Evolutionary conservation across 2,329 filamentous ascomycete genomes (phyloP).

Genomic region (Arthrobotrys conoides): DNA sequence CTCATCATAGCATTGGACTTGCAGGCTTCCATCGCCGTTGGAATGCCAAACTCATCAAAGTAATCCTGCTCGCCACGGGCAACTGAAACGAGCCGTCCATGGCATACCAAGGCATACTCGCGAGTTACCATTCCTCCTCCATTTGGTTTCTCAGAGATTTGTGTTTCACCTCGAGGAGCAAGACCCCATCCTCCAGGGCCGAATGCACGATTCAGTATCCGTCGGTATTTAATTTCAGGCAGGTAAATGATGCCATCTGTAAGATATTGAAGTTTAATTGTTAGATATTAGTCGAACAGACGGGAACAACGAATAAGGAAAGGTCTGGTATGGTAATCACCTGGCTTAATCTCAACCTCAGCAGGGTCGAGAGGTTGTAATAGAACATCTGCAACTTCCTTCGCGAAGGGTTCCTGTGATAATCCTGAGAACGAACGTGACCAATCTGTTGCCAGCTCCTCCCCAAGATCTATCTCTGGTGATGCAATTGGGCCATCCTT

Average conservation of each 20-base stretch:
- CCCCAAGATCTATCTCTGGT: slow-evolving; percentile 35
- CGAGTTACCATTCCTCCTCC: slow-evolving; percentile 76
- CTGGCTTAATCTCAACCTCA: slow-evolving; percentile 94
- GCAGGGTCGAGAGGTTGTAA: slow-evolving; percentile 76
- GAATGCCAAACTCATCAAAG: slow-evolving; percentile 89
- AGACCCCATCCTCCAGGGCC: slow-evolving; percentile 96
- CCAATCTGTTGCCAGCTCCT: slow-evolving; percentile 76
- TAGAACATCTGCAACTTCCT: slow-evolving; percentile 78
- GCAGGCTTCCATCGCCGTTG: slow-evolving; percentile 94
- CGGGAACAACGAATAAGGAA: neutral
- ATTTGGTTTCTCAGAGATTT: slow-evolving; percentile 83
- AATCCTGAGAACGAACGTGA: slow-evolving; percentile 85
- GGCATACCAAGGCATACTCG: slow-evolving; percentile 91
- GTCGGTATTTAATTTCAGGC: slow-evolving; percentile 96
- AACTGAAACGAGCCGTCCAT: slow-evolving; percentile 89
- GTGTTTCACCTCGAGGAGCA: slow-evolving; percentile 86
- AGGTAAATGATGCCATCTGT: slow-evolving; percentile 91
- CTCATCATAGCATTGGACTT: slow-evolving; percentile 98
- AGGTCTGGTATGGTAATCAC: slow-evolving; percentile 45
- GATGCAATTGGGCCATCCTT: slow-evolving; percentile 45
- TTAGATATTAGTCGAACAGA: slow-evolving; percentile 11
- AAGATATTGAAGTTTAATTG: slow-evolving; percentile 11
- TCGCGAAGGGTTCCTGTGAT: slow-evolving; percentile 77
- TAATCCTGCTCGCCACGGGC: slow-evolving; percentile 95
- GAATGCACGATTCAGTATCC: slow-evolving; percentile 90